Evolutionary conservation across 2,329 filamentous ascomycete species (phyloP).

Genomic region (Pseudonectria foliicola): DNA sequence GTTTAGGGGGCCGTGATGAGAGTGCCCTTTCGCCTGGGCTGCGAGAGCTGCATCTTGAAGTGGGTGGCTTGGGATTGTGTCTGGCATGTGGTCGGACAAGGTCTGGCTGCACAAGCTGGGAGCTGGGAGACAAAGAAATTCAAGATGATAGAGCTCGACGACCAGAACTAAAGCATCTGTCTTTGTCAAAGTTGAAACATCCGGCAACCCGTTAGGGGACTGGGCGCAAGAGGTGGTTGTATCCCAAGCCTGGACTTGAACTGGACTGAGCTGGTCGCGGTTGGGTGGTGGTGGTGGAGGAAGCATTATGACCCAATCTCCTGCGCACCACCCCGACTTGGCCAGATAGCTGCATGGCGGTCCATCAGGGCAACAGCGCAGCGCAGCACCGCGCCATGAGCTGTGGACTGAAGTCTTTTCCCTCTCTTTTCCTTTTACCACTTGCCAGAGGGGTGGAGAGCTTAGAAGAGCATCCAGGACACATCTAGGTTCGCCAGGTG

Average conservation of each 20-base stretch:
- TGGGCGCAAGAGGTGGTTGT: too few species aligned
- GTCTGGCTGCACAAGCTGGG: slow-evolving; percentile 8
- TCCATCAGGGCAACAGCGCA: too few species aligned
- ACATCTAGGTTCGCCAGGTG: slow-evolving; percentile 15
- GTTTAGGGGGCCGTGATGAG: too few species aligned
- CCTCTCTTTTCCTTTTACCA: slow-evolving; percentile 19
- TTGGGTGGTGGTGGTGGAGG: too few species aligned
- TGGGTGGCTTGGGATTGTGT: slow-evolving; percentile 6
- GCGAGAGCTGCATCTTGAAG: slow-evolving; percentile 7
- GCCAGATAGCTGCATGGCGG: too few species aligned
- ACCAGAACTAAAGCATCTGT: slow-evolving; percentile 13
- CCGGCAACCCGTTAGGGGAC: background rate
- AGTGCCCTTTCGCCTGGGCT: slow-evolving; percentile 4
- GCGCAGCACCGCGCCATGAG: background rate
- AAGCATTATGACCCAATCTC: too few species aligned
- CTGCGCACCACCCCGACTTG: too few species aligned
- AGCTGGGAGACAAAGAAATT: slow-evolving; percentile 13
- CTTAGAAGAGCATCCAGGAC: slow-evolving; percentile 11
- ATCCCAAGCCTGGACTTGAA: too few species aligned
- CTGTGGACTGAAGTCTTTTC: slow-evolving; percentile 1
- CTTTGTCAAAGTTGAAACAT: slow-evolving; percentile 11
- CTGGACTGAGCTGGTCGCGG: too few species aligned
- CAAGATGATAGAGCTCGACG: slow-evolving; percentile 5
- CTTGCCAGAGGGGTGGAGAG: slow-evolving; percentile 13
- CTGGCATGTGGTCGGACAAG: slow-evolving; percentile 17